Base-by-base conservation (phyloP, 2,329 filamentous ascomycete genomes). In the Aspergillus sp. region DNA sequence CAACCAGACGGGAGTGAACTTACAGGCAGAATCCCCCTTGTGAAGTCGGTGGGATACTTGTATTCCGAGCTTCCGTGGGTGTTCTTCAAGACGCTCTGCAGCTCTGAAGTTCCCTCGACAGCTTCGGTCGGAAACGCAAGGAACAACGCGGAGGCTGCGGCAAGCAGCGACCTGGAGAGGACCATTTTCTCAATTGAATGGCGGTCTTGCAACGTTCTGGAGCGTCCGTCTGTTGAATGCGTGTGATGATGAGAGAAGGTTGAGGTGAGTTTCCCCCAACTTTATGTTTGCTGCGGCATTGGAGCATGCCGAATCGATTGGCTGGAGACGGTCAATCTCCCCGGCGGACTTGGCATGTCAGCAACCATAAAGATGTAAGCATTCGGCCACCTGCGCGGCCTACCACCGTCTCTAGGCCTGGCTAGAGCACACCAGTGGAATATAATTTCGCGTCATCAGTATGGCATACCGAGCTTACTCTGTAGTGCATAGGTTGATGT, bases 1-100 rank as follows among this genome's bases (percentile, higher is more conserved):
- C 15, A 50, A 17, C 31, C 40, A 45, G 23, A 52, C 45, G 33
- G 62, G 48, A 53, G 24, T 19, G 23, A 24, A 74, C 76, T 66
- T 65, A 83, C 81, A 41, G 85, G 85, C 31, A 85, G 66, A 59
- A 87, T 84, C 1, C 79, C 83, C 59, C 84, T 78, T 1, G 85
- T 87, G 19, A 87, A 75, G 65, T 85, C 82, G 0, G 85, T 87
- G 0, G 85, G 85, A 70, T 87, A 87, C 17, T 70, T 77, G 70
- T 86, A 86, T 19, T 81, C 74, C 9, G 78, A 72, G 47, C 77
- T 79, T 21, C 75, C 70, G 64, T 84, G 78, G 6, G 82, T 84
- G 63, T 84, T 80, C 55, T 77, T 74, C 52, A 87, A 69, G 52
- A 87, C 82, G 57, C 80, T 80, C 65, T 86, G 82, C 46, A 87